These are phyloP conservation scores for Kuraishia capsulata DNA, from an alignment of 805 yeast genomes.

Conservation along the genomic window DNA sequence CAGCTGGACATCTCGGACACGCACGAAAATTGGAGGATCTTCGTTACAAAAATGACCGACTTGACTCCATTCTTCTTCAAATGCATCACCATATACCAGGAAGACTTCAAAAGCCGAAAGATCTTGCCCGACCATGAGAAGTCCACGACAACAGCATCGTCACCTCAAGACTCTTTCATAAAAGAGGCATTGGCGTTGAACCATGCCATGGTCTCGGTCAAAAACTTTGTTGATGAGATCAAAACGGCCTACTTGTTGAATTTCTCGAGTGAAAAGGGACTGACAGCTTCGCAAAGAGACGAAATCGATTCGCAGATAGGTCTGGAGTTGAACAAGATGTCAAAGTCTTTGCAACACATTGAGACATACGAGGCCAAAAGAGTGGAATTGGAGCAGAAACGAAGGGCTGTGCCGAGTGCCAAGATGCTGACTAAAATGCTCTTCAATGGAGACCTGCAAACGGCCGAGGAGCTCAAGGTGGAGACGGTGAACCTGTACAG, in stretches of 20 bases:
- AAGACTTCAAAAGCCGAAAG: conserved; percentile 15
- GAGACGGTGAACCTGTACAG: conserved; percentile 34
- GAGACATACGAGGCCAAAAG: conserved; percentile 45
- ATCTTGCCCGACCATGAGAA: conserved; percentile 1
- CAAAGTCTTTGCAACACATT: conserved; percentile 38
- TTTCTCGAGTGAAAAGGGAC: conserved; percentile 12
- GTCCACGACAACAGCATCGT: background rate
- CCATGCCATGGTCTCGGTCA: conserved; percentile 20
- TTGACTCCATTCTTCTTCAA: conserved; percentile 37
- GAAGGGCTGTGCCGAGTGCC: conserved; percentile 1
- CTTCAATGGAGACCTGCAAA: conserved; percentile 19
- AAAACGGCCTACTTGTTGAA: conserved; percentile 24
- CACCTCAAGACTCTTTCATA: conserved; percentile 25
- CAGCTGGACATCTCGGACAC: no score
- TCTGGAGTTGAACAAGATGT: conserved; percentile 39
- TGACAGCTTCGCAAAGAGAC: conserved; percentile 17
- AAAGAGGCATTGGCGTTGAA: conserved; percentile 30
- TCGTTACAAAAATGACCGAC: conserved; percentile 38
- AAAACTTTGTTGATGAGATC: conserved; percentile 22
- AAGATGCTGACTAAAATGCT: conserved; percentile 6
- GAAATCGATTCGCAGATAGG: conserved; percentile 46
- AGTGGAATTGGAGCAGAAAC: conserved; percentile 13
- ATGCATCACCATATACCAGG: conserved; percentile 34
- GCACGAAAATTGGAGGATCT: no score
- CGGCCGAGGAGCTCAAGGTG: conserved; percentile 23